Percentiles rank a stretch among this genome's conserved stretches.
These are phyloP conservation scores for Fusarium brevicatenulatum DNA, from an alignment of 2,329 filamentous ascomycete genomes.

Conservation along the genomic window DNA sequence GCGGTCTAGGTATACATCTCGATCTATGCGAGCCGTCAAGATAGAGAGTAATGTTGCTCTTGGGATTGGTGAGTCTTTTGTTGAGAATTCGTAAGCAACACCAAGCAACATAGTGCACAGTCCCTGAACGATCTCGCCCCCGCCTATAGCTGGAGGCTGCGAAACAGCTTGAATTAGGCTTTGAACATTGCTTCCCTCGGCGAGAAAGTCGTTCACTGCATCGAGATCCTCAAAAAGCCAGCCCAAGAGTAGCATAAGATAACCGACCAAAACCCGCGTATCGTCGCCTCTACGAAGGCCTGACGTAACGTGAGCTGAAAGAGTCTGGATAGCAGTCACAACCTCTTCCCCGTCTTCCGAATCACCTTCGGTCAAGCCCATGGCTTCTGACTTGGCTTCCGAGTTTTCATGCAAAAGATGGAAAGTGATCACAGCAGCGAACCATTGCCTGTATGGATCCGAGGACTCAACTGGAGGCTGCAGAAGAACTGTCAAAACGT, in stretches of 20 bases:
- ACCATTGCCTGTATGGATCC: slow-evolving; percentile 91
- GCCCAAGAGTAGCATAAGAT: slow-evolving; percentile 86
- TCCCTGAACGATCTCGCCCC: slow-evolving; percentile 78
- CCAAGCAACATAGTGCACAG: slow-evolving; percentile 87
- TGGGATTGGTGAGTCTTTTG: slow-evolving; percentile 92
- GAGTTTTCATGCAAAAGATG: slow-evolving; percentile 85
- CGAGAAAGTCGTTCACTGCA: slow-evolving; percentile 91
- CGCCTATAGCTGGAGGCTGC: slow-evolving; percentile 67
- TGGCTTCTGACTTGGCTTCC: slow-evolving; percentile 80
- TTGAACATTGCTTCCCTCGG: slow-evolving; percentile 92
- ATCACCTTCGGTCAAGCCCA: slow-evolving; percentile 88
- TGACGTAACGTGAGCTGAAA: slow-evolving; percentile 86
- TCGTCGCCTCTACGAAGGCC: slow-evolving; percentile 82
- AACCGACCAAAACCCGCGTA: slow-evolving; percentile 81
- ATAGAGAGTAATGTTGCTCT: slow-evolving; percentile 83
- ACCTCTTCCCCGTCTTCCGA: slow-evolving; percentile 91
- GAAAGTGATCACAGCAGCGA: slow-evolving; percentile 86
- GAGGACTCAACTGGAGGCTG: slow-evolving; percentile 69
- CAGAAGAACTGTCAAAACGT: slow-evolving; percentile 86
- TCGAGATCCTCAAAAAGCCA: slow-evolving; percentile 95
- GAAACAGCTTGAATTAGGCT: slow-evolving; percentile 79
- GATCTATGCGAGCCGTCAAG: slow-evolving; percentile 78
- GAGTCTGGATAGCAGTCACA: slow-evolving; percentile 89
- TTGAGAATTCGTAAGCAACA: slow-evolving; percentile 95
- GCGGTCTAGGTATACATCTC: slow-evolving; percentile 87